Evolutionary conservation across 2,329 filamentous ascomycete species (phyloP).

Genomic region (Epicoccum nigrum): DNA sequence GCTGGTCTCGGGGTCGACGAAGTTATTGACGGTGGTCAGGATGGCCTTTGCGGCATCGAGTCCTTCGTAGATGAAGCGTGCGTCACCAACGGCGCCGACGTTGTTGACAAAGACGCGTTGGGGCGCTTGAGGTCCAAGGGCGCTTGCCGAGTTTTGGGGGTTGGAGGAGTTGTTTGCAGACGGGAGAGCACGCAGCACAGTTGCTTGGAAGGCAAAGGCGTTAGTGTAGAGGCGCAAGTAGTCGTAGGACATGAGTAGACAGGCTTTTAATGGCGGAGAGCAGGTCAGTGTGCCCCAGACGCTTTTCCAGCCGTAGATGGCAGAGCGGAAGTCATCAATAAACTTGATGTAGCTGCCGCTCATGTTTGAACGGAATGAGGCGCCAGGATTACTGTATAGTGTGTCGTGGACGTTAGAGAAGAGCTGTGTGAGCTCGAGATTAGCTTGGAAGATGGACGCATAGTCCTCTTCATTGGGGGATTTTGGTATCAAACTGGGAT

Average conservation of each 20-base stretch:
- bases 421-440: slow-evolving; percentile 72
- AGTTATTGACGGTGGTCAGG: slow-evolving; percentile 58
- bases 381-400: slow-evolving; percentile 72
- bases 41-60: slow-evolving; percentile 58
- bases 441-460: slow-evolving; percentile 72
- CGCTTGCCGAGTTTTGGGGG: not conserved
- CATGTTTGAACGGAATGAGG: slow-evolving; percentile 71
- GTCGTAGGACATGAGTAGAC: slow-evolving; percentile 72
- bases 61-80: slow-evolving; percentile 58
- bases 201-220: slow-evolving; percentile 77
- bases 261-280: slow-evolving; percentile 70
- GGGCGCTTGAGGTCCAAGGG: slow-evolving; percentile 23
- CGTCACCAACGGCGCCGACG: slow-evolving; percentile 56
- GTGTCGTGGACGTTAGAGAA: slow-evolving; percentile 78
- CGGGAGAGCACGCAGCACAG: slow-evolving; percentile 57
- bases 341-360: slow-evolving; percentile 77
- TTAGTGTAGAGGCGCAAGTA: slow-evolving; percentile 76
- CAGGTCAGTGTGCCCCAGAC: slow-evolving; percentile 71
- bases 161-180: slow-evolving; percentile 25
- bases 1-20: slow-evolving; percentile 55
- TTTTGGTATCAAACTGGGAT: slow-evolving; percentile 67
- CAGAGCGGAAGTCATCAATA: slow-evolving; percentile 73
- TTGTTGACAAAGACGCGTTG: slow-evolving; percentile 57
- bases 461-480: slow-evolving; percentile 68
- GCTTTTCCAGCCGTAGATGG: slow-evolving; percentile 73